phyloP scores from a whole-genome alignment of 805 yeast genomes.

The Cyberlindnera mycetangii region DNA sequence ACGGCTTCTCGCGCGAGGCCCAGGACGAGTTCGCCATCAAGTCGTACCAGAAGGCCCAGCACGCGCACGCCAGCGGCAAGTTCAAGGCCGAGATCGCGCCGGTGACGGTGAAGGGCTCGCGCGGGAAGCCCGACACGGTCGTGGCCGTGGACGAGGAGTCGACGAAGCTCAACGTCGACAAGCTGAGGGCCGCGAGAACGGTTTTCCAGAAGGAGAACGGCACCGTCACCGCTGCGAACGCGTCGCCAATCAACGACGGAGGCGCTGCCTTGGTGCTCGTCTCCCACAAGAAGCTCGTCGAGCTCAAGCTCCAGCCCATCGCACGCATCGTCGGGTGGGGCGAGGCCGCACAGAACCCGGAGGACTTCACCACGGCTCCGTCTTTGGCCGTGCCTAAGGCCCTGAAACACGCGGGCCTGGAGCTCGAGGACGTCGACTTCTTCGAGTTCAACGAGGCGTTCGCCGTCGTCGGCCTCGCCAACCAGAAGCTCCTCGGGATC shows the following conservation, averaged over 20 bases:
- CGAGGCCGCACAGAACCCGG: slow-evolving; percentile 95
- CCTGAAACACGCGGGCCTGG: slow-evolving; percentile 74
- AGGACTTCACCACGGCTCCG: slow-evolving; percentile 96
- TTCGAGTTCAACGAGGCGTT: slow-evolving; percentile 98
- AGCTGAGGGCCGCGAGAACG: slow-evolving; percentile 80
- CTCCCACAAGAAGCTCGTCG: slow-evolving; percentile 79
- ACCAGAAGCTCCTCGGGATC: slow-evolving; percentile 64
- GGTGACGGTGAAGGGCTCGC: slow-evolving; percentile 79
- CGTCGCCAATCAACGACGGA: slow-evolving; percentile 96
- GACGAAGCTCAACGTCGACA: slow-evolving; percentile 70
- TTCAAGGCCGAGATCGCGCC: slow-evolving; percentile 83
- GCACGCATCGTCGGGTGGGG: slow-evolving; percentile 94
- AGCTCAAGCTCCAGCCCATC: slow-evolving; percentile 82
- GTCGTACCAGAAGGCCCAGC: slow-evolving; percentile 84
- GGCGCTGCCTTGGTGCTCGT: slow-evolving; percentile 93
- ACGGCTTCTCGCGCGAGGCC: slow-evolving; percentile 71
- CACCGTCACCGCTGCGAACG: slow-evolving; percentile 96
- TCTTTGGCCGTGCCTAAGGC: slow-evolving; percentile 95
- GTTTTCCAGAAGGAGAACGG: slow-evolving; percentile 94
- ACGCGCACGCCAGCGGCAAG: slow-evolving; percentile 78
- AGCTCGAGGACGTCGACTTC: slow-evolving; percentile 70
- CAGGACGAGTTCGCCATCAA: slow-evolving; percentile 87
- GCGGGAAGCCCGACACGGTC: slow-evolving; percentile 83
- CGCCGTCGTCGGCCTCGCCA: slow-evolving; percentile 93
- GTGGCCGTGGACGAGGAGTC: slow-evolving; percentile 83